A percentile compares a stretch with the other conserved stretches of the same genome.
Conservation (phyloP, 192 early-diverging fungal genomes). For the Rhizophagus clarus region DNA sequence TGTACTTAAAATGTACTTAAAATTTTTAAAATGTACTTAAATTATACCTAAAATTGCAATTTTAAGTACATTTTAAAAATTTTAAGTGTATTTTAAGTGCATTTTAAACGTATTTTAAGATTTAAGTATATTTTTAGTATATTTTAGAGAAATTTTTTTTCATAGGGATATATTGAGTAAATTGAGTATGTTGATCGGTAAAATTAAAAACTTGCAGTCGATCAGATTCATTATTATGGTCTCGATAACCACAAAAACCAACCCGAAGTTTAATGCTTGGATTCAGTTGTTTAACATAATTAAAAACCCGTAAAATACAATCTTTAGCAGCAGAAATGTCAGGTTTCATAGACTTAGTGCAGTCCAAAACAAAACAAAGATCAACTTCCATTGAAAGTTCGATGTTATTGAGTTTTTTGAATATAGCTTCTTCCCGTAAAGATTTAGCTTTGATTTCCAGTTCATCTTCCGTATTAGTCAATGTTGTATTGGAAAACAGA, state of each 20-base stretch:
- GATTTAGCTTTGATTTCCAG: neutral
- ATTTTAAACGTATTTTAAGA: too few relatives aligned
- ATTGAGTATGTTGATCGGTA: neutral
- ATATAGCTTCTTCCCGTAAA: neutral
- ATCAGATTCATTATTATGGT: neutral
- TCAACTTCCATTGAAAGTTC: neutral
- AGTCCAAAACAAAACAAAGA: conserved; percentile 11
- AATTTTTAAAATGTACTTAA: too few relatives aligned
- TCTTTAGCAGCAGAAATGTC: conserved; percentile 22
- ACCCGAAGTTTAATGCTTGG: conserved; percentile 22
- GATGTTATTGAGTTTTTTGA: neutral
- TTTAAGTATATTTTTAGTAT: too few relatives aligned
- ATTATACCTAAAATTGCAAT: too few relatives aligned
- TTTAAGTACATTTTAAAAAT: too few relatives aligned
- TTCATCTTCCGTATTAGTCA: too few relatives aligned
- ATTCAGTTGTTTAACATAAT: neutral
- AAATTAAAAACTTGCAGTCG: neutral
- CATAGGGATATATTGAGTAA: neutral
- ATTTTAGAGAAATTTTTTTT: too few relatives aligned
- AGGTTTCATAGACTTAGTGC: conserved; percentile 8
- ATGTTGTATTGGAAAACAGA: too few relatives aligned
- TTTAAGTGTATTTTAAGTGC: too few relatives aligned
- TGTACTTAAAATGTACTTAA: too few relatives aligned
- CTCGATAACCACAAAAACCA: conserved; percentile 33
- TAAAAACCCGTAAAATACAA: conserved; percentile 3